Evolutionary conservation across 768 basidiomycete genomes (phyloP).

Genomic region (Tylopilus subfusipes): DNA sequence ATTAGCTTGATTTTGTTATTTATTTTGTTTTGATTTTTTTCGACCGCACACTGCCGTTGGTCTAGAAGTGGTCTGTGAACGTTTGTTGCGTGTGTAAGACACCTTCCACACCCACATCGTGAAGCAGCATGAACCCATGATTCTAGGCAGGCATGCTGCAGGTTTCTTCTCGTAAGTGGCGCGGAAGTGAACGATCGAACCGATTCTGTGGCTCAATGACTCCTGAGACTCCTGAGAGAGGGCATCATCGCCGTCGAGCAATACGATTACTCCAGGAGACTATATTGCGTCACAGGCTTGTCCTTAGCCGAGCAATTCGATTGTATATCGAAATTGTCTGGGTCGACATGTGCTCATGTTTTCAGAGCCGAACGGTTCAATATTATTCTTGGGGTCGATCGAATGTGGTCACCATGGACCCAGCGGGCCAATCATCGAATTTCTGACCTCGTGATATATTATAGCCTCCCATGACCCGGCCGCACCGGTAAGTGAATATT

Average conservation of each 20-base stretch:
- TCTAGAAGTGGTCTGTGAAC: constrained; percentile 12
- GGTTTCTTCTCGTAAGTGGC: constrained; percentile 29
- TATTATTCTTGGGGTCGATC: constrained; percentile 3
- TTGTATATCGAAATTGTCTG: background rate
- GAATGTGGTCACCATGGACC: background rate
- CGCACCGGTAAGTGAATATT: background rate
- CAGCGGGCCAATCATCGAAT: background rate
- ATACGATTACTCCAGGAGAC: constrained; percentile 16
- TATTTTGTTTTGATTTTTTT: background rate
- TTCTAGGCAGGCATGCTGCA: constrained; percentile 21
- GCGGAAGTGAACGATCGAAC: constrained; percentile 27
- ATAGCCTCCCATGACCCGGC: background rate
- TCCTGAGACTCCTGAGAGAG: constrained; percentile 11
- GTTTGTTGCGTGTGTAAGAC: constrained; percentile 26
- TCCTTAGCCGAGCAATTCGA: constrained; percentile 12
- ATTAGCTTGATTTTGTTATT: constrained; percentile 31
- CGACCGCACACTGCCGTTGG: constrained; percentile 4
- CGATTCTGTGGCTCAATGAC: constrained; percentile 18
- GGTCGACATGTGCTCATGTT: constrained; percentile 4
- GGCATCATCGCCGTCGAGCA: constrained; percentile 12
- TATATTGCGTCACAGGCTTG: constrained; percentile 26
- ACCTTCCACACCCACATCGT: constrained; percentile 16
- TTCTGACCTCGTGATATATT: background rate
- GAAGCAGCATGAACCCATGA: constrained; percentile 15
- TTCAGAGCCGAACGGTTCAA: background rate